Evolutionary conservation across 169 alveolate genomes (phyloP).

Genomic region (Plasmodium gaboni): DNA sequence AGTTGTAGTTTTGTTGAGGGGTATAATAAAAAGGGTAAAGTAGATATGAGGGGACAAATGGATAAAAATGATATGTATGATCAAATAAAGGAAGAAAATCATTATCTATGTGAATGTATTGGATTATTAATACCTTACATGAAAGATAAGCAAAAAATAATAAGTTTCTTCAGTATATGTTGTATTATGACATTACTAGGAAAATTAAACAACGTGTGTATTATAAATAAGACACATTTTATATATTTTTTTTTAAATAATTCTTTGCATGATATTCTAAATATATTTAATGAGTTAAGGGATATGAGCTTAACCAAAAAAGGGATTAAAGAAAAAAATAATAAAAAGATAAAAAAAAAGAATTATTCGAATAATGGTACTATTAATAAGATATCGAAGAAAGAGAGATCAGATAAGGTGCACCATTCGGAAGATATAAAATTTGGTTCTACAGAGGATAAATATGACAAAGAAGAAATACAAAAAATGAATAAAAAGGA

Average conservation of each 20-base stretch:
- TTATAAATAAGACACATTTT: constrained; percentile 41
- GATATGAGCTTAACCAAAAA: neutral
- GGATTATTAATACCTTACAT: constrained; percentile 69
- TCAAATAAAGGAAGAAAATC: constrained; percentile 6
- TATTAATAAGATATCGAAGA: neutral
- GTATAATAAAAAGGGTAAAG: neutral
- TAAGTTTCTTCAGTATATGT: constrained; percentile 48
- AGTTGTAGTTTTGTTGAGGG: neutral
- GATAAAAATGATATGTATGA: neutral
- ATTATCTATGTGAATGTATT: constrained; percentile 63
- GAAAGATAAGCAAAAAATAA: constrained; percentile 58
- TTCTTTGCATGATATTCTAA: constrained; percentile 33
- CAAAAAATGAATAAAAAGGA: constrained; percentile 8
- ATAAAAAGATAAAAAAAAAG: neutral
- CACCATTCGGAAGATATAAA: neutral
- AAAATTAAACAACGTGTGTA: constrained; percentile 12
- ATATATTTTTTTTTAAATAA: constrained; percentile 60
- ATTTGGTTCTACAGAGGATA: neutral
- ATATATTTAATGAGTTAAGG: constrained; percentile 4
- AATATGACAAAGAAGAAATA: neutral
- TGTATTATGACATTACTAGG: constrained; percentile 54
- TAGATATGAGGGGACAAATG: neutral
- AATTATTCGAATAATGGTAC: neutral
- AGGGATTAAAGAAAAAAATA: neutral
- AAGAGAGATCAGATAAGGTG: neutral